phyloP scores from a whole-genome alignment of 2,329 filamentous ascomycete species.

The Ophiocordyceps camponoti-floridani region DNA sequence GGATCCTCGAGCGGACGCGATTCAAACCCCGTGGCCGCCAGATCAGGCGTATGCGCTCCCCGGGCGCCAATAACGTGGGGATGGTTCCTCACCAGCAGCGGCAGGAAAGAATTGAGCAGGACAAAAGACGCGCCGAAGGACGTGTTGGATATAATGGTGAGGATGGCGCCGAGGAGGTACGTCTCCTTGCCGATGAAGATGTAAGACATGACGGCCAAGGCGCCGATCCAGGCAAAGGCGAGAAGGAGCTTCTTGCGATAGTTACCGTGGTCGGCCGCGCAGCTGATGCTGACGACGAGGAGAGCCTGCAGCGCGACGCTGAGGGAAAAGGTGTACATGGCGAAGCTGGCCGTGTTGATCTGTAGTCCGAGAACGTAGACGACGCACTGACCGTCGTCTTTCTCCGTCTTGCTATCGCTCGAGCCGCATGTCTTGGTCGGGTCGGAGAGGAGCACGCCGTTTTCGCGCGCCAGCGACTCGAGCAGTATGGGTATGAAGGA shows the following conservation, averaged over 20 bases:
- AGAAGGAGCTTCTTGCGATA: conserved; percentile 81
- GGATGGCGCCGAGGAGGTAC: conserved; percentile 64
- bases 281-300: conserved; percentile 89
- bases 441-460: conserved; percentile 72
- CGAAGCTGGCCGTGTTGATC: conserved; percentile 91
- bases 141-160: conserved; percentile 83
- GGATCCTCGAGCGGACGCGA: conserved; percentile 17
- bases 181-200: conserved; percentile 56
- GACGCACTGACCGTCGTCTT: conserved; percentile 53
- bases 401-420: conserved; percentile 33
- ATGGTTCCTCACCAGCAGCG: conserved; percentile 77
- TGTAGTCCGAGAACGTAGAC: conserved; percentile 66
- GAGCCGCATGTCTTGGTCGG: conserved; percentile 55
- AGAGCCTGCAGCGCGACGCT: conserved; percentile 80
- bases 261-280: conserved; percentile 82
- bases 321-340: conserved; percentile 94
- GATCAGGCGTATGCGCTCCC: conserved; percentile 10
- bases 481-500: conserved; percentile 93
- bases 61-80: conserved; percentile 26
- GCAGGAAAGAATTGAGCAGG: conserved; percentile 85
- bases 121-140: conserved; percentile 93
- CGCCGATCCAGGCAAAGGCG: conserved; percentile 67
- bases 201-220: conserved; percentile 74
- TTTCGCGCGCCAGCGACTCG: conserved; percentile 82
- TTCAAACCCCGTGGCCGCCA: conserved; percentile 14